These are phyloP conservation scores for Perilla frutescens DNA, from an alignment of 257 asterid genomes.

Conservation along the genomic window DNA sequence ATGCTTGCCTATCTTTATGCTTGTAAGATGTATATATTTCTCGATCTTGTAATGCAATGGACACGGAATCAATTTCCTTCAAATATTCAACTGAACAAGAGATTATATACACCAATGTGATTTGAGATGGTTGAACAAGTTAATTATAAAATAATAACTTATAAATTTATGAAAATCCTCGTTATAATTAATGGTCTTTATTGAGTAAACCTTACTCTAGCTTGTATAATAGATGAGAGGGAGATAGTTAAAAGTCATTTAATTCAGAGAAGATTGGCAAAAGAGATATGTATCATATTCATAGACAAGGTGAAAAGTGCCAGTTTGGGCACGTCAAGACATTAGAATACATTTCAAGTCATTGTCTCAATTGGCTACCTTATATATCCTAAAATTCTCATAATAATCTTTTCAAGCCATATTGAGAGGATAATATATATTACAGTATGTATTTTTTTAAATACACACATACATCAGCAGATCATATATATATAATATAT, in stretches of 20 bases:
- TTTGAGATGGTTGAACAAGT: too few relatives aligned
- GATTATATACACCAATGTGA: too few relatives aligned
- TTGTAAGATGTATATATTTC: too few relatives aligned
- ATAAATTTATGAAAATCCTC: too few relatives aligned
- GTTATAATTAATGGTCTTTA: too few relatives aligned
- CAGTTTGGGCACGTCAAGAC: neutral
- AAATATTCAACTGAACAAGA: too few relatives aligned
- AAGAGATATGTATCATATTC: neutral
- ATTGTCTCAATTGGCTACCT: neutral
- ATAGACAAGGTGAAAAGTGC: neutral
- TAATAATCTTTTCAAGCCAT: neutral
- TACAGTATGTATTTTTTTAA: neutral
- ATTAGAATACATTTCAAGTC: conserved; percentile 9
- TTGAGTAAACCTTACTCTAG: too few relatives aligned
- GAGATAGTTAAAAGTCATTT: neutral
- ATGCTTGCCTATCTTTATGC: too few relatives aligned
- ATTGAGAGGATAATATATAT: neutral
- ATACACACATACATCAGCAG: neutral
- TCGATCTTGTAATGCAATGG: too few relatives aligned
- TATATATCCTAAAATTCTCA: neutral
- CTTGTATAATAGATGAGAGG: too few relatives aligned
- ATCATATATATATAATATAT: neutral
- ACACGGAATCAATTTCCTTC: too few relatives aligned
- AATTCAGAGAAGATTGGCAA: neutral
- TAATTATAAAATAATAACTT: too few relatives aligned